Evolutionary conservation across 2,329 filamentous ascomycete genomes (phyloP).

Genomic region (Monilinia laxa): DNA sequence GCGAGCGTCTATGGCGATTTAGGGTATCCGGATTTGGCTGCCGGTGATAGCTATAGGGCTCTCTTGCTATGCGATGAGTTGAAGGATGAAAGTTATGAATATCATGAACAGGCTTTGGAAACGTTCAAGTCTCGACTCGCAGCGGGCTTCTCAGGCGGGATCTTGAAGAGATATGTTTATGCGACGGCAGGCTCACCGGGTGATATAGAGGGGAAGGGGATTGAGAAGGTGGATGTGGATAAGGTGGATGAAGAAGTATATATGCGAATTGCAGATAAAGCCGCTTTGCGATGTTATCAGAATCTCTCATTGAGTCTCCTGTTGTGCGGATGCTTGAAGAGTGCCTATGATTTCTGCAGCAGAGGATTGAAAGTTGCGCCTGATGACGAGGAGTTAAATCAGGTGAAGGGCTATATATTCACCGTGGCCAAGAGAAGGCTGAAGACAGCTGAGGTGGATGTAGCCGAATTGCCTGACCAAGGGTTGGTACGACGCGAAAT

Average conservation of each 20-base stretch:
- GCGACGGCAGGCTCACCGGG: conserved; percentile 27
- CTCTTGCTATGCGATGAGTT: conserved; percentile 84
- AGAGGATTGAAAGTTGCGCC: conserved; percentile 58
- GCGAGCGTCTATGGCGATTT: conserved; percentile 70
- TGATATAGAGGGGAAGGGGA: conserved; percentile 19
- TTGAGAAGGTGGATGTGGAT: conserved; percentile 36
- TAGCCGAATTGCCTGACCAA: conserved; percentile 63
- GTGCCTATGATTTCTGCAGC: conserved; percentile 63
- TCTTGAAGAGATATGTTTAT: conserved; percentile 42
- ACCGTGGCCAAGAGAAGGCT: conserved; percentile 52
- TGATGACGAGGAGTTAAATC: conserved; percentile 54
- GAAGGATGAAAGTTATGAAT: conserved; percentile 76
- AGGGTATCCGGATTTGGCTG: conserved; percentile 85
- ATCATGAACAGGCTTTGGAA: conserved; percentile 66
- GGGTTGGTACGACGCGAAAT: conserved; percentile 68
- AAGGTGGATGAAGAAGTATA: conserved; percentile 42
- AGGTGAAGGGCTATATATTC: conserved; percentile 54
- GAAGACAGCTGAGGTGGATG: conserved; percentile 46
- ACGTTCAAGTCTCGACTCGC: conserved; percentile 29
- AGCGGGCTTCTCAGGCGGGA: conserved; percentile 42
- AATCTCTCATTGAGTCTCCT: conserved; percentile 58
- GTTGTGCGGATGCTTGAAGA: conserved; percentile 67
- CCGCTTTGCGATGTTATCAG: conserved; percentile 59
- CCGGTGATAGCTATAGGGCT: conserved; percentile 86
- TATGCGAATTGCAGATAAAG: conserved; percentile 48